Base-by-base conservation (phyloP, 2,329 filamentous ascomycete genomes). In the Pseudodiploospora longispora region DNA sequence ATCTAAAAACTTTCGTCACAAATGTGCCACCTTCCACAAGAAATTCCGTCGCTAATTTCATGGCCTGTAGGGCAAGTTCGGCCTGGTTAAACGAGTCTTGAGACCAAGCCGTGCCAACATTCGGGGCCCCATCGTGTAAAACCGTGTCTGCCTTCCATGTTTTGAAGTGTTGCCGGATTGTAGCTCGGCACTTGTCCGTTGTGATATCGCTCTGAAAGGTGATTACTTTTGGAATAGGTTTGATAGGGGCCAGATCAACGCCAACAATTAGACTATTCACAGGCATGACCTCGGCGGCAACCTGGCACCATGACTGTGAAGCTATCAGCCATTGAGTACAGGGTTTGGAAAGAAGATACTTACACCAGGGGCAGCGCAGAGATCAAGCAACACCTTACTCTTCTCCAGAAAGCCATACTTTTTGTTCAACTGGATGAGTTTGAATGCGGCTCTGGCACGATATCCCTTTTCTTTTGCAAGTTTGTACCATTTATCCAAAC, bases 401-500 rank as follows among this genome's bases (percentile, higher is more conserved):
- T 94, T 91, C 67, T 97, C 89, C 55, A 98, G 74, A 67, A 98
- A 98, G 55, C 88, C 87, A 84, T 95, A 98, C 65, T 96, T 97
- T 70, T 97, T 96, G 72, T 98, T 98, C 58, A 98, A 73, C 66
- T 98, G 91, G 55, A 98, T 91, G 56, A 98, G 71, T 71, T 98
- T 98, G 78, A 97, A 97, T 45, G 93, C 90, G 56, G 93, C 90
- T 76, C 93, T 80, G 50, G 93, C 91, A 59, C 93, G 78, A 63
- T 96, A 98, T 50, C 93, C 93, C 68, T 96, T 97, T 66, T 98
- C 93, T 68, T 98, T 98, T 50, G 93, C 93, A 59, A 97, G 82
- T 64, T 90, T 91, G 70, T 97, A 98, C 87, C 90, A 97, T 69
- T 97, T 96, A 69, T 98, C 93, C 59, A 96, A 76, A 79, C 91